These are phyloP conservation scores for Wickerhamomyces mucosus DNA, from an alignment of 805 yeast species.

Conservation along the genomic window DNA sequence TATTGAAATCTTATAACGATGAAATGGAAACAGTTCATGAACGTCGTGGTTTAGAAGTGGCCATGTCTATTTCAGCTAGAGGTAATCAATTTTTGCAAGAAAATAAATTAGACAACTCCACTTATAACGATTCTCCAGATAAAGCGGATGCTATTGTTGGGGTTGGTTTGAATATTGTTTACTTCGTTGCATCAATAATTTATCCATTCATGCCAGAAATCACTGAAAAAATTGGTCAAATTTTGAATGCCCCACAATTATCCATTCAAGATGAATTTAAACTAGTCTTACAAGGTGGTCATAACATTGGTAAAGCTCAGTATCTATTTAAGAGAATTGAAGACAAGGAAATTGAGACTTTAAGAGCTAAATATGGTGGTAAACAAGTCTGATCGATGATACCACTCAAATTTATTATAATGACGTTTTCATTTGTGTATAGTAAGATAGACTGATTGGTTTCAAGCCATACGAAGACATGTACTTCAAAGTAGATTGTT, in stretches of 20 bases:
- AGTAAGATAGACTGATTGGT: too few relatives aligned
- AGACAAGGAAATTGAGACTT: constrained; percentile 73
- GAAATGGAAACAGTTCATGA: constrained; percentile 73
- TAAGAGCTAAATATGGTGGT: constrained; percentile 87
- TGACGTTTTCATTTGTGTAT: too few relatives aligned
- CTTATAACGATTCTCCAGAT: constrained; percentile 66
- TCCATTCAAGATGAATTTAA: constrained; percentile 70
- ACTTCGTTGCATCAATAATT: constrained; percentile 73
- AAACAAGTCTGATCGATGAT: too few relatives aligned
- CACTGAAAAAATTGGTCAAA: constrained; percentile 55
- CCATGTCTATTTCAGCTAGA: constrained; percentile 84
- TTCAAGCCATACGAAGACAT: too few relatives aligned
- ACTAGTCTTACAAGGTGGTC: constrained; percentile 64
- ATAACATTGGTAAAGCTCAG: constrained; percentile 83
- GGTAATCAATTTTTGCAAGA: constrained; percentile 96
- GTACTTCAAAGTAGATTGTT: too few relatives aligned
- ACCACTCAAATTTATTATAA: too few relatives aligned
- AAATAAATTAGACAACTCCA: constrained; percentile 83
- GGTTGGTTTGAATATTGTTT: constrained; percentile 81
- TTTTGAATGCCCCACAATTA: constrained; percentile 75
- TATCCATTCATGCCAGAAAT: constrained; percentile 90
- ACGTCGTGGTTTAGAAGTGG: constrained; percentile 83
- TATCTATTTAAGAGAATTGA: constrained; percentile 90
- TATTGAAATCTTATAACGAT: constrained; percentile 52
- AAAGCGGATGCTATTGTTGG: constrained; percentile 88